Percentiles rank a stretch among this genome's conserved stretches.
These are phyloP conservation scores for Sclerotinia borealis DNA, from an alignment of 2,329 filamentous ascomycete genomes.

Conservation along the genomic window DNA sequence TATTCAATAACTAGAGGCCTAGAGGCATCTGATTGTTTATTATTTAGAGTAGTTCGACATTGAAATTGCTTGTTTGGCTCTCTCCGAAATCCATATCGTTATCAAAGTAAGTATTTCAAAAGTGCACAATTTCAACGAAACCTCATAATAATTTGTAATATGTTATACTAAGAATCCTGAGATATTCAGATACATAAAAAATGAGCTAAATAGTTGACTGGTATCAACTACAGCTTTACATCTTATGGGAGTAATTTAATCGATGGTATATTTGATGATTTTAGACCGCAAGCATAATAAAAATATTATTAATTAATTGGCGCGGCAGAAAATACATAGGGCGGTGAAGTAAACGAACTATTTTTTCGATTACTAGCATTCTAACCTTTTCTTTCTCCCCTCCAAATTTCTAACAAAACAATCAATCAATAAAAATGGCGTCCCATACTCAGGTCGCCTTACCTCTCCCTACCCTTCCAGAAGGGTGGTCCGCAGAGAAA, in stretches of 20 bases:
- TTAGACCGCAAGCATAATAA: too few species aligned
- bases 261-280: too few species aligned
- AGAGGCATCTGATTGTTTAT: background rate
- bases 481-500: constrained; percentile 80
- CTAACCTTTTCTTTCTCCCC: constrained; percentile 9
- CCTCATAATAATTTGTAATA: background rate
- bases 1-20: fast-evolving
- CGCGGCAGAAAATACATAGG: background rate
- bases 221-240: background rate
- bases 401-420: background rate
- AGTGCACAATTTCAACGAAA: background rate
- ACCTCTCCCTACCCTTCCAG: constrained; percentile 68
- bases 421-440: constrained; percentile 20
- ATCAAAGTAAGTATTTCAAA: too few species aligned
- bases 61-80: background rate
- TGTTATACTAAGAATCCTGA: background rate
- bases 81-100: background rate
- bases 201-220: background rate
- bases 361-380: constrained; percentile 3
- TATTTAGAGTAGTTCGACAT: background rate
- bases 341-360: constrained; percentile 5
- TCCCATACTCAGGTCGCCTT: constrained; percentile 42
- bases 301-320: too few species aligned
- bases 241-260: background rate
- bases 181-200: too few species aligned